Base-by-base conservation (phyloP, 352 stramenopile genomes). In the Globisporangium spiculum region DNA sequence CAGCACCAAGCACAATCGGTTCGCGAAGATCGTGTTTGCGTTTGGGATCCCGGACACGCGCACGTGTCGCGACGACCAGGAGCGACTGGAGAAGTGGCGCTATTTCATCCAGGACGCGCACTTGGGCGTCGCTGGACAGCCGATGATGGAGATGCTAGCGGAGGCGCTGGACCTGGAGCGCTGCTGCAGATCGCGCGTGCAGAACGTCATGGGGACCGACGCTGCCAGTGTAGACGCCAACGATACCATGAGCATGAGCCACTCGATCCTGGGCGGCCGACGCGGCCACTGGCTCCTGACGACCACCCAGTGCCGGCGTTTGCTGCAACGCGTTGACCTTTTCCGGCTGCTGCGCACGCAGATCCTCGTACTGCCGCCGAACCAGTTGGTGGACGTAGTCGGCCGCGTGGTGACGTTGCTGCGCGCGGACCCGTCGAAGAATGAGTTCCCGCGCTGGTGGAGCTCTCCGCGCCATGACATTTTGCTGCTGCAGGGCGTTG, bases 261-360 rank as follows among this genome's bases (percentile, higher is more conserved):
- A 52, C 18, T 95, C 89, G 2, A 77, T 95, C 57, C 61, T 96
- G 20, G 87, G 86, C 14, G 88, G 83, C 4, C 75, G 77, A 7
- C 79, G 84, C 36, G 84, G 85, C 14, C 73, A 79, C 52, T 96
- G 86, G 88, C 41, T 80, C 32, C 67, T 94, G 5, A 90, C 75
- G 5, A 67, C 59, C 2, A 82, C 81, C 16, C 82, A 92, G 38
- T 90, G 80, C 32, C 75, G 75, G 0, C 86, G 84, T 4, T 61
- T 96, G 20, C 10, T 94, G 46, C 75, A 94, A 53, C 89, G 89
- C n/a, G 85, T 96, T 5, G 80, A 94, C 36, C 71, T 95, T 14
- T 96, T 96, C 60, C 82, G 85, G 0, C 20, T 88, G n/a, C 66
- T 96, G 32, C 88, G 89, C 20, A 77, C 70, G 20, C 72, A 93